Evolutionary conservation across 1,284 basidiomycete genomes (phyloP).

Genomic region (Ganoderma meredithae): DNA sequence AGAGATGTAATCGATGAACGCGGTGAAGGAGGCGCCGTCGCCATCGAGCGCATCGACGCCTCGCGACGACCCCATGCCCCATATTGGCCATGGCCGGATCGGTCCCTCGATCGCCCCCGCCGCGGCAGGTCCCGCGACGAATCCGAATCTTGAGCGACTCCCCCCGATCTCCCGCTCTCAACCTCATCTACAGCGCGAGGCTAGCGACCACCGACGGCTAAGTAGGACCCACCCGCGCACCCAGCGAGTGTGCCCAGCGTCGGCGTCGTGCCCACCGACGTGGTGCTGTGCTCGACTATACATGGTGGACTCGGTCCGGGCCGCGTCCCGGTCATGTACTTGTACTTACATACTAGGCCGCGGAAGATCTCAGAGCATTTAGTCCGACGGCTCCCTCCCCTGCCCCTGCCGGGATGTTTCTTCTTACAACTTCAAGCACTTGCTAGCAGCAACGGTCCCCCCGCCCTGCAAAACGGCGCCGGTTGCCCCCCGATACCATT

Average conservation of each 20-base stretch:
- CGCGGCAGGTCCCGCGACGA: slow-evolving; percentile 28
- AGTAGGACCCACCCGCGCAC: slow-evolving; percentile 9
- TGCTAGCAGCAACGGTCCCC: too few relatives aligned
- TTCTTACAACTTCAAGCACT: background rate
- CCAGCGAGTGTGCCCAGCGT: background rate
- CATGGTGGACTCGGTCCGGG: background rate
- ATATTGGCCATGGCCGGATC: slow-evolving; percentile 23
- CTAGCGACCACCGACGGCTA: slow-evolving; percentile 1
- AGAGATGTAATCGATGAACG: slow-evolving; percentile 34
- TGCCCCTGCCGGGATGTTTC: background rate
- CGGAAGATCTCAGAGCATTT: background rate
- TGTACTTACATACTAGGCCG: too few relatives aligned
- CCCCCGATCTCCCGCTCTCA: slow-evolving; percentile 7
- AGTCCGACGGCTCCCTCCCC: background rate
- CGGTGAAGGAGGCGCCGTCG: slow-evolving; percentile 47
- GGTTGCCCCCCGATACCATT: background rate
- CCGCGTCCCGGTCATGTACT: background rate
- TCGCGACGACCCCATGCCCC: background rate
- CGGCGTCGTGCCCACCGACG: slow-evolving; percentile 8
- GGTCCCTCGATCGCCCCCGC: slow-evolving; percentile 24
- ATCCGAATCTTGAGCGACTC: slow-evolving; percentile 29
- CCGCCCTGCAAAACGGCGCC: background rate
- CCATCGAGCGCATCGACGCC: slow-evolving; percentile 84
- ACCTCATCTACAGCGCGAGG: slow-evolving; percentile 9
- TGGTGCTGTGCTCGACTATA: slow-evolving; percentile 1